Evolutionary conservation across 805 yeast species (phyloP).

Genomic region (Yamadazyma kitorensis): DNA sequence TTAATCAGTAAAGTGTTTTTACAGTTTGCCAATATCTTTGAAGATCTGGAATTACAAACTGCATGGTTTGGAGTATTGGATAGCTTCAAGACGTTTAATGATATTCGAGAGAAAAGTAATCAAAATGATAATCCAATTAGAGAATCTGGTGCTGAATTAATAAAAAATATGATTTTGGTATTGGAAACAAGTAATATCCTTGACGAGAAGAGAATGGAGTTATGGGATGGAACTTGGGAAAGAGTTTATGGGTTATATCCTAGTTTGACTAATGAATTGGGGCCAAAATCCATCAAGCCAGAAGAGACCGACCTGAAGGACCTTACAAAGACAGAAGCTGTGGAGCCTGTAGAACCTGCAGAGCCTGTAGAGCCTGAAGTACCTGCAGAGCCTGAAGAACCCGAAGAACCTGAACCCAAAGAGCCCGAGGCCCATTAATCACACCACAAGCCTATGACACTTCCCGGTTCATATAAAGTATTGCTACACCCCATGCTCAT

Average conservation of each 20-base stretch:
- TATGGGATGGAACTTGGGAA: constrained; percentile 35
- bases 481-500: no score
- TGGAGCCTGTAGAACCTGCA: not conserved
- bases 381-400: constrained; percentile 1
- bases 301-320: no score
- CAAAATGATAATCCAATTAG: constrained; percentile 16
- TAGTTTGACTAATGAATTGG: constrained; percentile 20
- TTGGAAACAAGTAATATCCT: constrained; percentile 27
- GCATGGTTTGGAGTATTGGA: constrained; percentile 38
- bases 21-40: constrained; percentile 27
- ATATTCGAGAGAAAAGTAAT: constrained; percentile 16
- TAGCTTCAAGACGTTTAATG: constrained; percentile 26
- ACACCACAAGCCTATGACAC: no score
- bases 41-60: constrained; percentile 18
- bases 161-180: constrained; percentile 43
- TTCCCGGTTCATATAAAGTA: no score
- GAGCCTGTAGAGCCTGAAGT: constrained; percentile 2
- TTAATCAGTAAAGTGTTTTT: constrained; percentile 58
- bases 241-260: constrained; percentile 29
- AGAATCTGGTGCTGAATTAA: constrained; percentile 35
- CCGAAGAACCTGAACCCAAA: constrained; percentile 1
- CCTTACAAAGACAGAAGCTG: not conserved
- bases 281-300: constrained; percentile 4
- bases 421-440: not conserved
- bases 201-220: constrained; percentile 16